These are phyloP conservation scores for Phaffia tasmanica DNA, from an alignment of 768 basidiomycete species.

Conservation along the genomic window DNA sequence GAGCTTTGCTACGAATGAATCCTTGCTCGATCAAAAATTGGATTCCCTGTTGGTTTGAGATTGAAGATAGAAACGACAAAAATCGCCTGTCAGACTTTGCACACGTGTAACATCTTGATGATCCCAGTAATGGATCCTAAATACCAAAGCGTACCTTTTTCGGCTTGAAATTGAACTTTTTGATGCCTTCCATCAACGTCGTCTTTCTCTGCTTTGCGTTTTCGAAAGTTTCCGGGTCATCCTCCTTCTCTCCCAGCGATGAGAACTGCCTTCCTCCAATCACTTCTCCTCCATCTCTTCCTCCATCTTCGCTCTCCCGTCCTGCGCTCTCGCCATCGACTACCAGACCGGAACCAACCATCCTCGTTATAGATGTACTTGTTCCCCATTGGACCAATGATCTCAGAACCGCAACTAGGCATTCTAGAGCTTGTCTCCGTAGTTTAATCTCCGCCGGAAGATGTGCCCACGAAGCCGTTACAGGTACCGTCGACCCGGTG, in stretches of 20 bases:
- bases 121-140: neutral
- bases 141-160: slow-evolving; percentile 57
- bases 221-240: slow-evolving; percentile 87
- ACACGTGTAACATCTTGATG: neutral
- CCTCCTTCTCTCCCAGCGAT: slow-evolving; percentile 37
- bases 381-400: slow-evolving; percentile 79
- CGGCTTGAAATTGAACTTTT: slow-evolving; percentile 98
- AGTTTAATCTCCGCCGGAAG: slow-evolving; percentile 67
- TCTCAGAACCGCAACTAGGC: slow-evolving; percentile 72
- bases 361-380: slow-evolving; percentile 17
- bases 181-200: slow-evolving; percentile 83
- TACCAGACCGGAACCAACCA: neutral
- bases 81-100: neutral
- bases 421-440: slow-evolving; percentile 85
- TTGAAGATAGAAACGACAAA: neutral
- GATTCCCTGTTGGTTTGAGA: slow-evolving; percentile 52
- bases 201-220: slow-evolving; percentile 95
- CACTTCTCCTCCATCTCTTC: slow-evolving; percentile 9
- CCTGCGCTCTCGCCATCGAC: slow-evolving; percentile 1
- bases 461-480: slow-evolving; percentile 49
- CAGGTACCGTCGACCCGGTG: slow-evolving; percentile 35
- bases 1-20: slow-evolving; percentile 62
- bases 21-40: slow-evolving; percentile 78
- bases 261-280: neutral
- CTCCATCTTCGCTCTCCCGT: slow-evolving; percentile 15